Conservation (phyloP, 768 basidiomycete species). For the Podaxis sp. region DNA sequence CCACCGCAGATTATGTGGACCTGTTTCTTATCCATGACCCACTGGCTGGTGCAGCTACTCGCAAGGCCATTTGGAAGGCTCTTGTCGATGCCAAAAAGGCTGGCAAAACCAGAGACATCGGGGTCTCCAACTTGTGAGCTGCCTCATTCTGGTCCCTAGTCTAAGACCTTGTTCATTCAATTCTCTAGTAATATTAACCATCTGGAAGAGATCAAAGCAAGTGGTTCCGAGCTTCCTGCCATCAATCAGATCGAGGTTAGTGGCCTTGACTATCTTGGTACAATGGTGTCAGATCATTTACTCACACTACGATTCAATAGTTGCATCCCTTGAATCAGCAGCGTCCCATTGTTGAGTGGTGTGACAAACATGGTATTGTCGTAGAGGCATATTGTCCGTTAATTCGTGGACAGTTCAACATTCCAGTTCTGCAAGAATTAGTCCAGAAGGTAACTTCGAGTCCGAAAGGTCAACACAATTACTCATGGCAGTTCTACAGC, state of each 20-base stretch:
- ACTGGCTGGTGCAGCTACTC: slow-evolving; percentile 56
- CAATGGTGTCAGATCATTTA: background rate
- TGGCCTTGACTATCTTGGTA: background rate
- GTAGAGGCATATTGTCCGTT: slow-evolving; percentile 79
- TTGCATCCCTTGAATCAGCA: slow-evolving; percentile 83
- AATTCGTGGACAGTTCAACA: slow-evolving; percentile 56
- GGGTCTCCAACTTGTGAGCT: slow-evolving; percentile 81
- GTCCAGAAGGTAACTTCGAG: slow-evolving; percentile 52
- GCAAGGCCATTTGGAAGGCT: slow-evolving; percentile 71
- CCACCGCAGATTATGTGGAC: slow-evolving; percentile 39
- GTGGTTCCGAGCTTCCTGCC: slow-evolving; percentile 61
- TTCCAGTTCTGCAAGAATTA: slow-evolving; percentile 51
- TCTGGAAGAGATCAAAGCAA: slow-evolving; percentile 66
- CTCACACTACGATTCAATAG: slow-evolving; percentile 33
- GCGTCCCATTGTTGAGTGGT: slow-evolving; percentile 73
- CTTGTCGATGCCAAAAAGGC: slow-evolving; percentile 55
- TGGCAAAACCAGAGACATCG: slow-evolving; percentile 66
- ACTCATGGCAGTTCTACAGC: too few species aligned
- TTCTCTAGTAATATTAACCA: slow-evolving; percentile 45
- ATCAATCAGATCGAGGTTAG: slow-evolving; percentile 81
- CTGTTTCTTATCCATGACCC: slow-evolving; percentile 80
- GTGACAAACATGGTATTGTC: slow-evolving; percentile 55
- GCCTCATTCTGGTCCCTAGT: background rate
- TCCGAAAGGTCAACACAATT: too few species aligned
- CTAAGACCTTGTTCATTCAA: background rate